Base-by-base conservation (phyloP, 345 rosid genomes). In the Firmiana major region DNA sequence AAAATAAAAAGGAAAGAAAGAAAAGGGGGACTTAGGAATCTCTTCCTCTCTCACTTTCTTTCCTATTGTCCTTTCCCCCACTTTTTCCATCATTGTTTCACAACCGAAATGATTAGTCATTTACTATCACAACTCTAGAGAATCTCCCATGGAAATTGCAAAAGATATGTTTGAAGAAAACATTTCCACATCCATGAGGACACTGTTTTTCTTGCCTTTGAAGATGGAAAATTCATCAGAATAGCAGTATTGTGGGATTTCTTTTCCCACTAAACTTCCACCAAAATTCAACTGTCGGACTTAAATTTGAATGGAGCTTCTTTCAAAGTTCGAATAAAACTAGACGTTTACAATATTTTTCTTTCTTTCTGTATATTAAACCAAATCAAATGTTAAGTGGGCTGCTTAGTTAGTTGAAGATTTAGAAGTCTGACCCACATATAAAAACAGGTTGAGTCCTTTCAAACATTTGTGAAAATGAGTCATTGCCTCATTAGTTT, bases 61-160 rank as follows among this genome's bases (percentile, higher is more conserved):
- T 74, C 24, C 26, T 3, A 10, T 34, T 40, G 76, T 73, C 74
- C 77, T 79, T 42, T 13, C 67, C 9, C 42, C 63, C 60, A 46
- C 40, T 28, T 59, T 63, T 77, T 75, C 53, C 83, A 78, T 85
- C 74, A 80, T 82, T 80, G 85, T 82, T 78, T 75, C 84, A 69
- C 84, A 53, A 58, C 68, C 63, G 60, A 58, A 82, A 85, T 80
- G 73, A 82, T 82, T 76, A 80, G 75, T 74, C 40, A 48, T 84
- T 84, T 77, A 79, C 83, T 79, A 77, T 51, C 83, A 51, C 87
- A 75, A 77, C 83, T 71, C 81, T 19, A 21, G 48, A 84, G 81
- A 83, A 85, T 82, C 88, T 82, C 79, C 24, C 11, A 40, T 71
- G 80, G 84, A 80, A 75, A 79, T 67, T 75, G 67, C 79, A 55